These are phyloP conservation scores for Tephrocybe sp. DNA, from an alignment of 768 basidiomycete genomes.

Conservation along the genomic window DNA sequence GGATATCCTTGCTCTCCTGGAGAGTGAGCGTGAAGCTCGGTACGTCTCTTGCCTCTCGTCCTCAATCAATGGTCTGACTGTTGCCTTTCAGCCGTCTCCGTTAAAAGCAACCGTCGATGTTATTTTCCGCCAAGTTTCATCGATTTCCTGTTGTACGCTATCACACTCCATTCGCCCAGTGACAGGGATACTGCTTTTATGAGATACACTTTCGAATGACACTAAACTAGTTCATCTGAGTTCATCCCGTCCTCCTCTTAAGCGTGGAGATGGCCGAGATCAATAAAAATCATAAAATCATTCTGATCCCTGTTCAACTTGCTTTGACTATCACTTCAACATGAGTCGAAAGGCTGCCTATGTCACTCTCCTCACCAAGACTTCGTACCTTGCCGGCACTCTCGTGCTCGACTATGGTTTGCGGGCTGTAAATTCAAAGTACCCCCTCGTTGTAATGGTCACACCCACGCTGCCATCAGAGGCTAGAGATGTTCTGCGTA, in stretches of 20 bases:
- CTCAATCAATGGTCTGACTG: background rate
- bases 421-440: slow-evolving; percentile 52
- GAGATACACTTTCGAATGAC: too few species aligned
- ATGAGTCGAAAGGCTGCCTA: slow-evolving; percentile 56
- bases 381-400: slow-evolving; percentile 63
- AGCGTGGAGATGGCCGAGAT: slow-evolving; percentile 19
- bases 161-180: slow-evolving; percentile 8
- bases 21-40: slow-evolving; percentile 99
- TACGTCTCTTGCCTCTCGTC: slow-evolving; percentile 41
- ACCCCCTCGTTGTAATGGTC: slow-evolving; percentile 80
- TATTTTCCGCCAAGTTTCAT: slow-evolving; percentile 7
- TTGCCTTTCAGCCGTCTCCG: slow-evolving; percentile 34
- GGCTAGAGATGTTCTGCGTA: slow-evolving; percentile 50
- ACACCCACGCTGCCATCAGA: slow-evolving; percentile 56
- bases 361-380: slow-evolving; percentile 76
- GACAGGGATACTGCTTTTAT: slow-evolving; percentile 7
- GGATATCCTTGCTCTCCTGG: slow-evolving; percentile 95
- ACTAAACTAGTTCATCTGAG: too few species aligned
- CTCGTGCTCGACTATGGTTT: slow-evolving; percentile 63
- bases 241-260: too few species aligned
- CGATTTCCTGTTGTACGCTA: slow-evolving; percentile 14
- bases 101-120: slow-evolving; percentile 22
- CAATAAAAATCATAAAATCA: background rate
- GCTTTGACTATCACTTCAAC: too few species aligned
- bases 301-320: too few species aligned